Percentiles rank a stretch among this genome's conserved stretches.
These are phyloP conservation scores for Penicillium silybi DNA, from an alignment of 495 filamentous ascomycete species.

Conservation along the genomic window DNA sequence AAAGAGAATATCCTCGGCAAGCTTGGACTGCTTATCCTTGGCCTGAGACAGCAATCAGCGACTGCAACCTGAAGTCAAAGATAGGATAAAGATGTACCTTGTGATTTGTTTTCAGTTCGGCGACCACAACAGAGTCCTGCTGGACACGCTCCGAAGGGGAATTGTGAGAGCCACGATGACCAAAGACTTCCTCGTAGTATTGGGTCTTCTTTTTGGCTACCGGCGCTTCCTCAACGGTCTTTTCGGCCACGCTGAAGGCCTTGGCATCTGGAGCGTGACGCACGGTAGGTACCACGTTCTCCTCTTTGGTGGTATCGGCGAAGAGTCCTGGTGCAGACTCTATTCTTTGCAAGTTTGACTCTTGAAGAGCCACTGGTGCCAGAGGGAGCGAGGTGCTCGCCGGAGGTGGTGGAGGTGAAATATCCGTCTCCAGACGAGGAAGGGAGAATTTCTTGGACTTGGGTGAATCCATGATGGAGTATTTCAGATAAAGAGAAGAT, in stretches of 20 bases:
- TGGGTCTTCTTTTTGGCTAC: conserved; percentile 36
- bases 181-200: conserved; percentile 61
- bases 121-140: conserved; percentile 68
- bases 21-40: conserved; percentile 39
- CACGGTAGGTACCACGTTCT: conserved; percentile 11
- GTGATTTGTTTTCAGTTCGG: conserved; percentile 80
- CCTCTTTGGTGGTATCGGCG: conserved; percentile 23
- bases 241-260: conserved; percentile 4
- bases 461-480: conserved; percentile 10
- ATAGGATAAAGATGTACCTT: conserved; percentile 51
- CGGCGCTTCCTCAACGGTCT: conserved; percentile 17
- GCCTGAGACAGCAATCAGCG: conserved; percentile 19
- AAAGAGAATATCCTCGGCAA: conserved; percentile 66
- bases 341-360: not conserved
- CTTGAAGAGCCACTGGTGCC: not conserved
- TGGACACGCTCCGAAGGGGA: conserved; percentile 54
- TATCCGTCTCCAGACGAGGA: conserved; percentile 16
- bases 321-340: conserved; percentile 22
- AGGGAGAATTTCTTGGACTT: conserved; percentile 13
- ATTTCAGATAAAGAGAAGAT: not conserved
- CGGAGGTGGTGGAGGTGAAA: conserved; percentile 1
- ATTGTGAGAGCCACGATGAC: conserved; percentile 45
- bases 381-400: not conserved
- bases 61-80: not conserved
- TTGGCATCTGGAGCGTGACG: conserved; percentile 11